These are phyloP conservation scores for Dictyostelium brefeldianum DNA, from an alignment of 78 protist genomes.

Conservation along the genomic window DNA sequence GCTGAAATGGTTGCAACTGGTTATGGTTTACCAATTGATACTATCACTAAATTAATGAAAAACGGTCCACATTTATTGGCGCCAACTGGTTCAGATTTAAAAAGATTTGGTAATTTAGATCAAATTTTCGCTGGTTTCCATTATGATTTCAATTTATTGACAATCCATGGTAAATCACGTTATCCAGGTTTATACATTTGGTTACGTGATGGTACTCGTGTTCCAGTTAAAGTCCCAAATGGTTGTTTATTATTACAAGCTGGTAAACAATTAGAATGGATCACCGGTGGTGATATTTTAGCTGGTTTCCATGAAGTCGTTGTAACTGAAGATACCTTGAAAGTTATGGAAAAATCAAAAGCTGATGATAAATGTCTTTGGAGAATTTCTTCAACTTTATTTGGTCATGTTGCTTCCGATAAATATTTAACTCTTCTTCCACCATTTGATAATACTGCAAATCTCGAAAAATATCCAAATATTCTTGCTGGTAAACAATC, in stretches of 20 bases:
- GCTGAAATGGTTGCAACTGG: constrained; percentile 80
- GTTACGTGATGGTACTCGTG: constrained; percentile 77
- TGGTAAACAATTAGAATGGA: constrained; percentile 94
- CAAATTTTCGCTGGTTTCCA: constrained; percentile 94
- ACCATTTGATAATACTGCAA: constrained; percentile 42
- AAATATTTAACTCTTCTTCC: constrained; percentile 21
- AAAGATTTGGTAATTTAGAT: constrained; percentile 65
- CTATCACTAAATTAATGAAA: constrained; percentile 77
- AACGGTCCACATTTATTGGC: constrained; percentile 95
- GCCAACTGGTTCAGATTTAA: constrained; percentile 94
- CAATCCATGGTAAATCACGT: constrained; percentile 92
- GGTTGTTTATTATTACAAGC: constrained; percentile 92
- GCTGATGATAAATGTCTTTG: constrained; percentile 79
- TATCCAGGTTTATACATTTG: constrained; percentile 88
- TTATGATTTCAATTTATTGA: constrained; percentile 93
- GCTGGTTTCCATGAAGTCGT: constrained; percentile 95
- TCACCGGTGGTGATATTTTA: constrained; percentile 90
- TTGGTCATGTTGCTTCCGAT: constrained; percentile 91
- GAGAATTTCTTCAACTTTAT: constrained; percentile 94
- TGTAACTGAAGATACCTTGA: constrained; percentile 84
- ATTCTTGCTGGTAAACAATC: constrained; percentile 80
- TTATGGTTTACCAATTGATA: constrained; percentile 67
- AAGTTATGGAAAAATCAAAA: constrained; percentile 68
- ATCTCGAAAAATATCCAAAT: constrained; percentile 53
- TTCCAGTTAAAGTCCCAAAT: constrained; percentile 82